Conservation (phyloP, 2,329 filamentous ascomycete species). For the Fusarium incarnatum region DNA sequence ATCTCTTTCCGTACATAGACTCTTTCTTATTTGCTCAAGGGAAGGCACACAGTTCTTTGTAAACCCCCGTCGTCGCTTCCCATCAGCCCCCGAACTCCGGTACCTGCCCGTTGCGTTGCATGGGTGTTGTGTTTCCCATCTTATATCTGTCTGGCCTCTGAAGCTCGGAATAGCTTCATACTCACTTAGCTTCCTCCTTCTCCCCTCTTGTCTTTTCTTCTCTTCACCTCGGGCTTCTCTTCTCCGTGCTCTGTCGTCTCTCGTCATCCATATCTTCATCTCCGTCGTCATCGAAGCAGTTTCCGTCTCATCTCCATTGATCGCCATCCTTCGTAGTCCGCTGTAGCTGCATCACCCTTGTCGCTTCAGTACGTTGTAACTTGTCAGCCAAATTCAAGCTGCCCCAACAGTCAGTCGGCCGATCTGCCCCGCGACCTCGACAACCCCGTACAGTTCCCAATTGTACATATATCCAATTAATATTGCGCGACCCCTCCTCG, state of each 20-base stretch:
- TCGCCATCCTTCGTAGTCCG: slow-evolving; percentile 29
- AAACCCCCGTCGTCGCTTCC: slow-evolving; percentile 41
- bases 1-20: slow-evolving; percentile 27
- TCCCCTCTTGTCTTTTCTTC: slow-evolving; percentile 15
- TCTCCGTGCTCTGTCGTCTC: slow-evolving; percentile 23
- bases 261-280: slow-evolving; percentile 17
- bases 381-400: slow-evolving; percentile 32
- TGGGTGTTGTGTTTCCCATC: slow-evolving; percentile 39
- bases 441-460: slow-evolving; percentile 26
- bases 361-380: slow-evolving; percentile 25
- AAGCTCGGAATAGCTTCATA: slow-evolving; percentile 48
- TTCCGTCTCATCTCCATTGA: slow-evolving; percentile 15
- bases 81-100: slow-evolving; percentile 38
- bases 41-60: slow-evolving; percentile 22
- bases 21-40: slow-evolving; percentile 12
- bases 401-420: slow-evolving; percentile 28
- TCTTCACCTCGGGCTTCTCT: slow-evolving; percentile 28
- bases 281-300: slow-evolving; percentile 7
- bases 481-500: slow-evolving; percentile 11
- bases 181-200: slow-evolving; percentile 31
- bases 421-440: slow-evolving; percentile 34
- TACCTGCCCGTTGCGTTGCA: slow-evolving; percentile 38
- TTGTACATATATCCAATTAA: slow-evolving; percentile 35
- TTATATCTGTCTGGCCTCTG: slow-evolving; percentile 34
- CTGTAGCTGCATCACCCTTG: slow-evolving; percentile 25